Evolutionary conservation across 2,329 filamentous ascomycete species (phyloP).

Genomic region (Colletotrichum lini): DNA sequence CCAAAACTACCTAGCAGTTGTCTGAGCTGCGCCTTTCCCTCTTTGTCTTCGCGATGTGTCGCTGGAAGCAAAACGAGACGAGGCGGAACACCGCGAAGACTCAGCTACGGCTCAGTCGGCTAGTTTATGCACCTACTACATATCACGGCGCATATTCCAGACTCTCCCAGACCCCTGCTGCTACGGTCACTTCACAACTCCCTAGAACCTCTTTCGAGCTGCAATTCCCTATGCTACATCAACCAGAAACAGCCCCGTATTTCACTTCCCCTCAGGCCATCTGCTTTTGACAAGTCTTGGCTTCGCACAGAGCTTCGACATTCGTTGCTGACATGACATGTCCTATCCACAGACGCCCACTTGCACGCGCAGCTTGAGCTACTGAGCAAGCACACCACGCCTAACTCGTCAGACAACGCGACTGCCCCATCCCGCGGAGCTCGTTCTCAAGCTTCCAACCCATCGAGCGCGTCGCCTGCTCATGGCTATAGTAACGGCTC

Average conservation of each 20-base stretch:
- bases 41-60: background rate
- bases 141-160: constrained; percentile 17
- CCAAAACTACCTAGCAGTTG: background rate
- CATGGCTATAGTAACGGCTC: constrained; percentile 61
- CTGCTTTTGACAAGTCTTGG: constrained; percentile 7
- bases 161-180: constrained; percentile 20
- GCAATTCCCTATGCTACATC: constrained; percentile 13
- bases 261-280: background rate
- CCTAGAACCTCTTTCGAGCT: constrained; percentile 13
- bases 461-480: constrained; percentile 51
- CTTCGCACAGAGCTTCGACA: constrained; percentile 12
- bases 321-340: constrained; percentile 40
- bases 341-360: constrained; percentile 46
- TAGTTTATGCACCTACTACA: constrained; percentile 13
- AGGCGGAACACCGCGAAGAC: constrained; percentile 12
- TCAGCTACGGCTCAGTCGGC: constrained; percentile 11
- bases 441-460: constrained; percentile 49
- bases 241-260: constrained; percentile 9
- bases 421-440: constrained; percentile 44
- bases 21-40: background rate
- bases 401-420: constrained; percentile 50
- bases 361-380: constrained; percentile 61
- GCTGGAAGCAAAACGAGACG: background rate
- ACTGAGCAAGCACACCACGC: constrained; percentile 56
- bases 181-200: constrained; percentile 18